Base-by-base conservation (phyloP, 2,329 filamentous ascomycete genomes). In the Sclerotinia sclerotiorum region DNA sequence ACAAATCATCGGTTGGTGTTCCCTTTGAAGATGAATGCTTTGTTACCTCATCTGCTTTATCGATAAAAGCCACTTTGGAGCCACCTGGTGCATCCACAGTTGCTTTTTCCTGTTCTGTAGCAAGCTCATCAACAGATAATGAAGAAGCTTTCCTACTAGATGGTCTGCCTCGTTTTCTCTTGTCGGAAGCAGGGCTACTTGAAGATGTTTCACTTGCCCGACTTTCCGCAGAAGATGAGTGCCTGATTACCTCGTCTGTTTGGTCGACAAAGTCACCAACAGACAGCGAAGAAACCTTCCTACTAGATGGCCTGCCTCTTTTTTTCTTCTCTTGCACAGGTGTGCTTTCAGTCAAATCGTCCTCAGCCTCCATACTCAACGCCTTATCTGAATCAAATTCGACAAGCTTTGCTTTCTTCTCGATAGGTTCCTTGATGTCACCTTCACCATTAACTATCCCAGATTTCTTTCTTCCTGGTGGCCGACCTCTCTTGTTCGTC, bases 401-500 rank as follows among this genome's bases (percentile, higher is more conserved):
- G n/a, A 7, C n/a, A 27, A 51, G 32, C n/a, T 15, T 51, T 52
- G 4, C 10, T 39, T 21, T 51, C 5, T 29, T 61, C n/a, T 67
- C 29, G 11, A 27, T 49, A 42, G 11, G 2, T 44, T 42, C 55
- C 4, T 42, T 17, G 35, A 29, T n/a, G 2, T 52, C 55, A 27
- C 13, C 24, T 27, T 39, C 49, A 7, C 21, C 29, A 24, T 19
- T 61, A 4, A 6, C 0, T 8, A 67, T 27, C 4, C 46, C 24
- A 29, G 55, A 67, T 21, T 10, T 49, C 13, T 49, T 61, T 39
- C 46, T 60, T 44, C 44, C 32, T n/a, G 65, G 24, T n/a, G 65
- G 24, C 6, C 24, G 32, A 42, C 65, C 32, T 42, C 24, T 51
- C 11, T 32, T 67, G 19, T 52, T 44, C 27, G 15, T 17, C 35